Base-by-base conservation (phyloP, 176 grass and related monocot genomes). In the Cocos nucifera region DNA sequence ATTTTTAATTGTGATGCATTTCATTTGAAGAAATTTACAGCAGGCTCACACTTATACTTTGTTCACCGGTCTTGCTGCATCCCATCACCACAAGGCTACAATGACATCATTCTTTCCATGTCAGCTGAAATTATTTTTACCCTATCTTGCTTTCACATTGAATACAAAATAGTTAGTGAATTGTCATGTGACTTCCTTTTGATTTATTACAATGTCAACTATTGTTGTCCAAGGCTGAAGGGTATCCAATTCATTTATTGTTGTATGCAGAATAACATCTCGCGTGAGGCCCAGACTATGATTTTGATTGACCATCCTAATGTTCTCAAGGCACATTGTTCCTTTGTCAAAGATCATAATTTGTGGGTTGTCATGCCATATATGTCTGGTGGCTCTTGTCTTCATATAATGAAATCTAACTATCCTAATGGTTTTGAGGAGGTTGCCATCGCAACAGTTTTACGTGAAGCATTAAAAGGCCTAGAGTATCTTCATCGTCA, bases 331-430 rank as follows among this genome's bases (percentile, higher is more conserved):
- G 93, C 87, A 15, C 84, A 85, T 53, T 98, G 93, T 54, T 88
- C 93, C 22, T 92, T 97, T 63, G 79, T 86, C 62, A 86, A 81
- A 49, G 70, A 80, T 56, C 87, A 85, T 66, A 83, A 78, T 9
- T 26, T 97, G 15, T 97, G 84, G 87, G 87, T 97, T 15, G 79
- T 97, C 49, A 92, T 97, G 87, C 93, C 93, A 15, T 92, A 92
- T 55, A 98, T 98, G 93, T 75, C 78, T 15, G 87, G 81, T 49
- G 93, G 93, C 12, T 98, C 93, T 60, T 90, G 78, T 62, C 87
- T 98, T 83, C 93, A 98, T 69, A 88, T 98, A 78, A 85, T 98
- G 87, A 98, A 98, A 66, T 88, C 93, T 30, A 76, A 66, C 15
- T 80, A 73, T 20, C 84, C 87, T 25, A 57, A 77, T 73, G 93